Evolutionary conservation across 1,284 basidiomycete species (phyloP).

Genomic region (Phaffia rhodozyma): DNA sequence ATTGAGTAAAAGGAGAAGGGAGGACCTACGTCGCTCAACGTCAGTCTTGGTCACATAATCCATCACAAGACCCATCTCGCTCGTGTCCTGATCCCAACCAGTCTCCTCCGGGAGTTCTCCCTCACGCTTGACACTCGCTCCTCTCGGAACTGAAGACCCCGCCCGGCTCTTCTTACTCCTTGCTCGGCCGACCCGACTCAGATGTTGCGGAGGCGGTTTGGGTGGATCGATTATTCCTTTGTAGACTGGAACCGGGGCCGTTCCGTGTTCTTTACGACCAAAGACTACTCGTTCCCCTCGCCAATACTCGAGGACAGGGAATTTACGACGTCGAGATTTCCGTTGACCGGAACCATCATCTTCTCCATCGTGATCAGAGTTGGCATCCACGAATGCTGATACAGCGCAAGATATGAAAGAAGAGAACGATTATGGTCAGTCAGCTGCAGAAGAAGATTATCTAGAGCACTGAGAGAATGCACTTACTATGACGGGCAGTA

Average conservation of each 20-base stretch:
- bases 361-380: conserved; percentile 1
- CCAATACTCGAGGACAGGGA: conserved; percentile 81
- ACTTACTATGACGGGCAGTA: too few relatives aligned
- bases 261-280: conserved; percentile 45
- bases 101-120: conserved; percentile 46
- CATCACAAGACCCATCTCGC: conserved; percentile 53
- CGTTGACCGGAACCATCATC: conserved; percentile 1
- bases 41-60: conserved; percentile 54
- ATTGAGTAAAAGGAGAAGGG: not conserved
- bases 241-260: conserved; percentile 34
- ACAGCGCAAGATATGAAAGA: not conserved
- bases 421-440: too few relatives aligned
- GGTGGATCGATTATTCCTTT: not conserved
- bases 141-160: conserved; percentile 17
- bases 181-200: conserved; percentile 35
- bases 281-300: conserved; percentile 82
- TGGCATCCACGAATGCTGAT: conserved; percentile 5
- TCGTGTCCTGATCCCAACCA: conserved; percentile 76
- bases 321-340: conserved; percentile 24
- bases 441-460: too few relatives aligned
- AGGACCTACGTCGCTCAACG: conserved; percentile 53
- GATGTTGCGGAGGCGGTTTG: conserved; percentile 29
- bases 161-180: conserved; percentile 22
- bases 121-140: conserved; percentile 17
- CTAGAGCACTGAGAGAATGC: too few relatives aligned